Conservation (phyloP, 2,329 filamentous ascomycete genomes). For the Dactylellina cionopaga region DNA sequence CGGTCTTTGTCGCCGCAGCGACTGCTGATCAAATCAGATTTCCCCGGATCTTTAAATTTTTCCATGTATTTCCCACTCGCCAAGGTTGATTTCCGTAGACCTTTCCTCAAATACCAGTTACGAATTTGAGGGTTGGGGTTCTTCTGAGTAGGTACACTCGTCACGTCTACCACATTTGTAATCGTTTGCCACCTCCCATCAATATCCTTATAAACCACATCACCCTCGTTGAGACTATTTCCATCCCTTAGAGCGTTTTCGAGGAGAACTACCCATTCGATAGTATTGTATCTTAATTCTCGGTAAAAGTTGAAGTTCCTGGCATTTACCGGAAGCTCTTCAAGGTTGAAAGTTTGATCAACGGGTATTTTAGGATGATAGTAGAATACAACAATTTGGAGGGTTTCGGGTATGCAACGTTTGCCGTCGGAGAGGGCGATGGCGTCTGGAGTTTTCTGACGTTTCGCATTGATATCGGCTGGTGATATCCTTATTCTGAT, state of each 20-base stretch:
- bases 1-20: background rate
- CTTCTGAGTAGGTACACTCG: background rate
- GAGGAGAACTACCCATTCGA: conserved; percentile 4
- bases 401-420: background rate
- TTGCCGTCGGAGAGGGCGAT: conserved; percentile 11
- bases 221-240: conserved; percentile 18
- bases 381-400: conserved; percentile 22
- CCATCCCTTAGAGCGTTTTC: background rate
- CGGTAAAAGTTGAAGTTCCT: conserved; percentile 8
- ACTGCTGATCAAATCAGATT: conserved; percentile 6
- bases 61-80: background rate
- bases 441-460: conserved; percentile 12
- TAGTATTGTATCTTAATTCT: conserved; percentile 3
- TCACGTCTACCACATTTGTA: conserved; percentile 16
- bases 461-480: background rate
- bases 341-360: conserved; percentile 4
- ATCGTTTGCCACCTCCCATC: background rate
- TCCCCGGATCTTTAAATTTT: background rate
- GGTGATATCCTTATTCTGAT: background rate
- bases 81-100: background rate
- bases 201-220: background rate
- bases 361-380: background rate
- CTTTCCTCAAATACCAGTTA: conserved; percentile 12
- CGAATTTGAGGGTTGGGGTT: background rate
- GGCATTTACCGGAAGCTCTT: background rate